Evolutionary conservation across 208 protist genomes (phyloP), one percentile per base, ranked within the genome.

Genomic region (Wallacemonas sp.): DNA sequence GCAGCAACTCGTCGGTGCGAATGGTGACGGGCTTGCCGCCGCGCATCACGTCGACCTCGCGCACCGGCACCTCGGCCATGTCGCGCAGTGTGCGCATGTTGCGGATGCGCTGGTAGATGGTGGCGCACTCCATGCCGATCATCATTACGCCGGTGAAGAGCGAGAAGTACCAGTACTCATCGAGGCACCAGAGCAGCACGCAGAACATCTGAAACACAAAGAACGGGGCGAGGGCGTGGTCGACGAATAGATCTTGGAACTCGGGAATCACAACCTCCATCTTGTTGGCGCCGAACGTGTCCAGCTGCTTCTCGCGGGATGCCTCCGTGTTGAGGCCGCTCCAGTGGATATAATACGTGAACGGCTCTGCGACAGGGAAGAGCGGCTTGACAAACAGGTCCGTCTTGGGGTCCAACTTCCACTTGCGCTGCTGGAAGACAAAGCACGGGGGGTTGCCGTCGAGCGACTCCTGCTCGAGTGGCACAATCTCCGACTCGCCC

Each of bases 161-260:
- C 28, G 97, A 97, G 76, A 97, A 99, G 75, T 99, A 98, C 89
- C 93, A 97, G 82, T 99, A 99, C 70, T 99, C 97, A 77, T 99
- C 98, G 5, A 98, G 75, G 76, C 89, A 96, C 97, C 96, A 98
- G 4, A 98, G 82, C 16, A 98, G 70, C 29, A 98, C 93, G 72
- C 96, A 98, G 70, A 98, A 98, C 84, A 99, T 96, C 82, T 99
- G 98, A 67, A 99, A 99, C 1, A 99, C 95, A 74, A 99, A 99
- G 81, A 99, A 99, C 14, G 98, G 98, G 4, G 96, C 91, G 20
- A 98, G 70, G 25, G 93, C 92, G 74, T 99, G 98, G 68, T 99
- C 97, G 31, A 95, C 88, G 48, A 99, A 98, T 45, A 99, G 85
- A 49, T 92, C 87, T 26, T 89, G 73, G 66, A 99, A 99, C 36